Percentiles rank a stretch among this genome's conserved stretches.
These are phyloP conservation scores for Haplosporangium gracile DNA, from an alignment of 192 early-diverging fungal genomes.

Conservation along the genomic window DNA sequence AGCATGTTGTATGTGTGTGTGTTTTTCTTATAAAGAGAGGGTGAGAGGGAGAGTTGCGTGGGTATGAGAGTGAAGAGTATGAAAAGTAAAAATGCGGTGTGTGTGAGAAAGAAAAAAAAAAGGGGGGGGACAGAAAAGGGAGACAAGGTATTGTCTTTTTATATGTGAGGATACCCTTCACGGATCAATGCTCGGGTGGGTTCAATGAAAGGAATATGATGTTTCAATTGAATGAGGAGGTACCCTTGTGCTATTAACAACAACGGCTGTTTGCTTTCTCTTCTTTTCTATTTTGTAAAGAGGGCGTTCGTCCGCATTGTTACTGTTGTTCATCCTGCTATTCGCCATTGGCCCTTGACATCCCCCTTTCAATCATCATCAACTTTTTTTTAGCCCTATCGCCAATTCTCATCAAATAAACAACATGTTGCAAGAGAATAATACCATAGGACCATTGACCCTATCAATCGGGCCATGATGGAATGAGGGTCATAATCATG, in stretches of 20 bases:
- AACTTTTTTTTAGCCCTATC: not conserved
- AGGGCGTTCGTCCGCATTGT: not conserved
- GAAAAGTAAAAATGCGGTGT: not conserved
- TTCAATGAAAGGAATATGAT: not conserved
- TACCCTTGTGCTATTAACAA: not conserved
- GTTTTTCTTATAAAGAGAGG: not conserved
- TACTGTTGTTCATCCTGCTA: not conserved
- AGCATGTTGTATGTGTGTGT: conserved; percentile 3
- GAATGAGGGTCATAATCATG: not conserved
- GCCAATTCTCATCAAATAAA: not conserved
- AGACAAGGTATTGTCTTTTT: not conserved
- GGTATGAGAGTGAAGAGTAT: not conserved
- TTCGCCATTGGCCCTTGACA: not conserved
- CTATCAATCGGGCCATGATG: not conserved
- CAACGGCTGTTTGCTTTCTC: not conserved
- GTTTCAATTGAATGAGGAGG: not conserved
- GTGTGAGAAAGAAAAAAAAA: not conserved
- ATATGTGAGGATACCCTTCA: not conserved
- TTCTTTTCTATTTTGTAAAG: not conserved
- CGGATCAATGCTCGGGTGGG: conserved; percentile 1
- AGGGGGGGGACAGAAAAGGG: not conserved
- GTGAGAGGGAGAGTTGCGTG: not conserved
- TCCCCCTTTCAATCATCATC: not conserved
- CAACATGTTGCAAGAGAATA: not conserved
- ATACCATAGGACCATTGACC: not conserved